Evolutionary conservation across 2,329 filamentous ascomycete species (phyloP).

Genomic region (Pseudopithomyces maydicus): DNA sequence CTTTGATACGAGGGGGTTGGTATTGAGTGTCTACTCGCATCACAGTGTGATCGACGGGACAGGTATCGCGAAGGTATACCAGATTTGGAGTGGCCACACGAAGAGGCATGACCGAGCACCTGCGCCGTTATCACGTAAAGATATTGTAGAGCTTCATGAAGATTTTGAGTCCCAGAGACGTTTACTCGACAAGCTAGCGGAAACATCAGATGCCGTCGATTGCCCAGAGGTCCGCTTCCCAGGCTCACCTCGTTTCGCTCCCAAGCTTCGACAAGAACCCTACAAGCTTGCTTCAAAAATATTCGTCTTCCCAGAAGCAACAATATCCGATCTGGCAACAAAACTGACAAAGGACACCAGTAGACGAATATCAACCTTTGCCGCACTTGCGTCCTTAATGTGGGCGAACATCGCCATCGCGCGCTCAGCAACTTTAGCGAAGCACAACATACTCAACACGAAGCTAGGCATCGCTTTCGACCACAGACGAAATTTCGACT

Average conservation of each 20-base stretch:
- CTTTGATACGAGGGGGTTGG: slow-evolving; percentile 32
- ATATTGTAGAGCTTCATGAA: neutral
- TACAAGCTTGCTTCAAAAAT: slow-evolving; percentile 14
- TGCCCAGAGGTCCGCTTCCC: slow-evolving; percentile 8
- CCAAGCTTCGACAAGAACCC: neutral
- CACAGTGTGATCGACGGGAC: slow-evolving; percentile 28
- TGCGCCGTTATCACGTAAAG: neutral
- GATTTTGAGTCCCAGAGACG: neutral
- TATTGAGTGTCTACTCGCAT: slow-evolving; percentile 32
- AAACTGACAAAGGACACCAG: slow-evolving; percentile 1
- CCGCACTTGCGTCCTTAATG: slow-evolving; percentile 20
- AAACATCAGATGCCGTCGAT: neutral
- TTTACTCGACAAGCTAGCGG: neutral
- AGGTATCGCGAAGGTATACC: slow-evolving; percentile 18
- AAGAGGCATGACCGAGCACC: neutral
- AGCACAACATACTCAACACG: slow-evolving; percentile 6
- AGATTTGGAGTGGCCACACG: slow-evolving; percentile 17
- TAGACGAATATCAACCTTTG: slow-evolving; percentile 16
- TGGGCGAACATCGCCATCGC: slow-evolving; percentile 26
- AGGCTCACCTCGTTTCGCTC: neutral
- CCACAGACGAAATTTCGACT: slow-evolving; percentile 10
- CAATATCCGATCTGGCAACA: slow-evolving; percentile 5
- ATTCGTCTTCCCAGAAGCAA: slow-evolving; percentile 4
- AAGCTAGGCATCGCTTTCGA: slow-evolving; percentile 24
- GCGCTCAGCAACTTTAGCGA: slow-evolving; percentile 6